Evolutionary conservation across 306 rosid genomes (phyloP), one percentile per base, ranked within the genome.

Genomic region (Gillenia trifoliata): DNA sequence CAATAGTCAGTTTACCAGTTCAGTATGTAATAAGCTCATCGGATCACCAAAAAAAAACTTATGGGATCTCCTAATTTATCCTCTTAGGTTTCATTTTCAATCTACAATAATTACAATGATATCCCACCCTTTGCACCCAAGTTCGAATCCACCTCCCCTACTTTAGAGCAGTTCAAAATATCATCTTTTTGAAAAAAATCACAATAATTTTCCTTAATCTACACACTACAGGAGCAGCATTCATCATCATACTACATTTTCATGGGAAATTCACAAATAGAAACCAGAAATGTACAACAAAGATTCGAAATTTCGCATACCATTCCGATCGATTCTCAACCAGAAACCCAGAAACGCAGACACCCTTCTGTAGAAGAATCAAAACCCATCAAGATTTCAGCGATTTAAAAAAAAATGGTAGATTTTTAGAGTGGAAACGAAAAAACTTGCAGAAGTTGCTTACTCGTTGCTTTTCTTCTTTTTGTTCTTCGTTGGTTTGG

Each of bases 311-410:
- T 41, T 47, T 15, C 34, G 26, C 26, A 26, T 30, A 80, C 67
- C 60, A 74, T 54, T 64, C 59, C 66, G 23, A 66, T 59, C 29
- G 41, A 40, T 72, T 72, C 56, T 71, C 75, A 71, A 13, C 11
- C 16, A 55, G 66, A 75, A 57, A 68, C 57, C 67, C 66, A 75
- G 72, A 75, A 75, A 75, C 30, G 40, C 23, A 74, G 70, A 63
- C 19, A 10, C 4, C 22, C 45, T 41, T 45, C 45, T 38, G 9
- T 1, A 20, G 20, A 36, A 11, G 64, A 34, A 49, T 60, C 25
- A n/a, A n/a, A 61, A 23, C 31, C 76, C 81, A 64, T 36, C 15
- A 30, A 56, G 52, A 41, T 41, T 62, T 56, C 59, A 54, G 4
- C 52, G 70, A 66, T 66, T 16, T 36, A 3, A 3, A 40, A 3